Base-by-base conservation (phyloP, 2,329 filamentous ascomycete genomes). In the Trichoderma polysporum region DNA sequence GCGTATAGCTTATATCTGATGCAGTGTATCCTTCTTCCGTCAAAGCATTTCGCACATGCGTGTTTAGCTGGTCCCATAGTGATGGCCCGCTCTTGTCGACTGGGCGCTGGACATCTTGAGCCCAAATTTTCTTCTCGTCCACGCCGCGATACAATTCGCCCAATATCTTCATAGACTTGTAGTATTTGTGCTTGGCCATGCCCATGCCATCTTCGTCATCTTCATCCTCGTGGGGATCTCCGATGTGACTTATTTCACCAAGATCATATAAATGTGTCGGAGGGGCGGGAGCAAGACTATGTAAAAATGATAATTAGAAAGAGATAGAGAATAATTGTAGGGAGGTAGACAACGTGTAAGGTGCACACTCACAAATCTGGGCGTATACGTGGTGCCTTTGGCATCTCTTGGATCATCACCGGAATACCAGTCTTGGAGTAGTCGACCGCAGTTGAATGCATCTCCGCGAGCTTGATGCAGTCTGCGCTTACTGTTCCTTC, bases 371-470 rank as follows among this genome's bases (percentile, higher is more conserved):
- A 86, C 84, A 88, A 88, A 69, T 88, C 85, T 0, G 85, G 86
- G 0, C 85, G 80, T 45, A 73, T 81, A 9, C 71, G 76, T 4
- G 74, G 76, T 12, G 76, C 66, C 19, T 70, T 76, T 0, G 82
- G 84, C 17, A 88, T 76, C 1, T 79, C 71, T 0, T 68, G 74
- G 39, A 85, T 73, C 7, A 84, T 77, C 6, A 88, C 87, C 0
- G 83, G 76, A 29, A 90, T 86, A 0, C 92, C 91, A 0, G 90
- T 91, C 76, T 93, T 92, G 3, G 90, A 91, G 71, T 91, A 93
- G 74, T 93, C 90, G 0, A 93, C 90, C 0, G 89, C 90, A 0
- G 84, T 88, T 0, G 90, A 93, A 70, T 91, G 88, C 73, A 93
- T 77, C 68, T 82, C 81, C 0, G 90, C 89, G 17, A 92, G 80